These are phyloP conservation scores for Aspergillus tubingensis DNA, from an alignment of 2,329 filamentous ascomycete genomes.

Conservation along the genomic window DNA sequence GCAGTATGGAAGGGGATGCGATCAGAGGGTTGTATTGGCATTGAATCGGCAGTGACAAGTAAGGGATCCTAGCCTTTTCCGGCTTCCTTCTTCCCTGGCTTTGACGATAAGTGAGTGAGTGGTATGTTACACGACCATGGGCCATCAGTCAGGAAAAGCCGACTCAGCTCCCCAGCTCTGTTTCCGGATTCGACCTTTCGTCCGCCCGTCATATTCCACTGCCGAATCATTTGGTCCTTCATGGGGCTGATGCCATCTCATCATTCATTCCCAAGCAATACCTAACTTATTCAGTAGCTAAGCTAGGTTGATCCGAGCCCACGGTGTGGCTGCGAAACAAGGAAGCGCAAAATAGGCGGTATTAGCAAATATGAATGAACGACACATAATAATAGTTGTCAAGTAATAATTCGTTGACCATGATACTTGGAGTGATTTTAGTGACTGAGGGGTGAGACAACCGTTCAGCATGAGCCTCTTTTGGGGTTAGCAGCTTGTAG, in stretches of 20 bases:
- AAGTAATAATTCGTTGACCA: background rate
- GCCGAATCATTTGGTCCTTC: too few species aligned
- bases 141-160: background rate
- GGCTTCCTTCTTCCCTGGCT: background rate
- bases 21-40: background rate
- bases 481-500: background rate
- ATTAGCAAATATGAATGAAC: background rate
- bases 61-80: background rate
- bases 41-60: background rate
- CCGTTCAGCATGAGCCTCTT: background rate
- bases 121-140: background rate
- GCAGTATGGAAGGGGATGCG: background rate
- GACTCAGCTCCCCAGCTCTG: background rate
- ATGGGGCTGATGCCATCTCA: too few species aligned
- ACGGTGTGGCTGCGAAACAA: background rate
- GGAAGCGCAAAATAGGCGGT: background rate
- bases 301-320: too few species aligned
- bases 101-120: background rate
- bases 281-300: too few species aligned
- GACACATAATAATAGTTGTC: background rate
- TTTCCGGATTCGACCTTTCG: background rate
- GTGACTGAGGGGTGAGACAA: background rate
- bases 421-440: background rate
- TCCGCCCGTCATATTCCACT: background rate
- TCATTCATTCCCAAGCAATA: too few species aligned